Base-by-base conservation (phyloP, 768 basidiomycete species). In the Antrodiella citrinella region DNA sequence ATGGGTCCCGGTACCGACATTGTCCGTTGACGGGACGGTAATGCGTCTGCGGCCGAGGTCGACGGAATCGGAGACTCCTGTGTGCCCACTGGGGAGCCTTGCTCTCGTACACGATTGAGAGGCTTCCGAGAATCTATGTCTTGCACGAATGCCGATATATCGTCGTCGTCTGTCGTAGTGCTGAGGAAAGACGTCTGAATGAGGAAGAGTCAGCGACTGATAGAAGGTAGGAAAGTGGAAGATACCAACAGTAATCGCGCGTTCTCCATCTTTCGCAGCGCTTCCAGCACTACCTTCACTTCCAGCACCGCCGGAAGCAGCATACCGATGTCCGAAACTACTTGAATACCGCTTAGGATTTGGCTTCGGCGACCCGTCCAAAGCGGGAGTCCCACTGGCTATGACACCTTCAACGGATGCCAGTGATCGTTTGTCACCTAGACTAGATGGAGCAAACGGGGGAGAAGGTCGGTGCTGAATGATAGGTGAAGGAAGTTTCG, bases 131-230 rank as follows among this genome's bases (percentile, higher is more conserved):
- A 68, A 57, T 86, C 86, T 45, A 87, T 86, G 44, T 88, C 83
- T 59, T 84, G 81, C 39, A 90, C 82, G 57, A 89, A 90, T 11
- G 75, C 70, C 3, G 86, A 86, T 23, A 90, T 80, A 46, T 88
- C 87, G 55, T 87, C 86, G 56, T 89, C 84, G 54, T 89, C 84
- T 4, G 77, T 76, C 42, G 69, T 67, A 1, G 69, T 65, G 47
- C 72, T 71, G 49, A 80, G 62, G 59, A 70, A 76, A 3, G 74
- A 74, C 5, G 77, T 65, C 68, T 69, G 52, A 39, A 48, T 25
- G 26, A 39, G 38, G 25, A 43, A 41, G 22, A 43, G 26, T 43
- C 42, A 23, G n/a, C 21, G 3, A 30, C 38, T 24, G 26, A 22
- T 10, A 44, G 10, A 35, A 20, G 25, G 19, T 21, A 19, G 26